Evolutionary conservation across 345 rosid genomes (phyloP).

Genomic region (Ceriops decandra): DNA sequence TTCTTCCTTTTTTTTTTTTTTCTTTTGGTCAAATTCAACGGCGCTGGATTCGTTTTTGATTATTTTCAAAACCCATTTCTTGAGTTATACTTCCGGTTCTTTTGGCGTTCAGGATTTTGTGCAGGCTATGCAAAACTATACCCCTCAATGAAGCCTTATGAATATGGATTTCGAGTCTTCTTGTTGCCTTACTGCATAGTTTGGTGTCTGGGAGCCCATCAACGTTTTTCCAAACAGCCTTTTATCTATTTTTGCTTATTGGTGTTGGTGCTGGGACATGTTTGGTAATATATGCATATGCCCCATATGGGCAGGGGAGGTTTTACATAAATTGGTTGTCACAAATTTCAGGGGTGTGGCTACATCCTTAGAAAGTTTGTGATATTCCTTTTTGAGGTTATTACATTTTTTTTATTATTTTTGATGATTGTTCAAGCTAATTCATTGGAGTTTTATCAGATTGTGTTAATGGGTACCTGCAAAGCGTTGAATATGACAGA

Average conservation of each 20-base stretch:
- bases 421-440: not conserved
- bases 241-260: constrained; percentile 67
- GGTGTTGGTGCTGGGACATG: constrained; percentile 80
- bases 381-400: not conserved
- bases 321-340: constrained; percentile 76
- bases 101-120: constrained; percentile 52
- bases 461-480: constrained; percentile 72
- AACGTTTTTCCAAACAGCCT: constrained; percentile 67
- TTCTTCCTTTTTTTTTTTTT: no score
- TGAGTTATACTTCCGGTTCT: no score
- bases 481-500: constrained; percentile 63
- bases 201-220: constrained; percentile 79
- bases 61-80: no score
- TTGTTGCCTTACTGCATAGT: constrained; percentile 73
- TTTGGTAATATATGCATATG: constrained; percentile 77
- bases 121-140: constrained; percentile 69
- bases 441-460: constrained; percentile 34
- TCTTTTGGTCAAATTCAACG: no score
- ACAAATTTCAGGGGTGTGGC: constrained; percentile 86
- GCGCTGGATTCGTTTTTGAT: no score
- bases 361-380: constrained; percentile 74
- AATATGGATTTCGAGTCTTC: constrained; percentile 88
- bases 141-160: constrained; percentile 87
- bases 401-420: not conserved
- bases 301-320: constrained; percentile 99